Evolutionary conservation across 106 monocot genomes (phyloP), one percentile per base, ranked within the genome.

Genomic region (Allium cepa): DNA sequence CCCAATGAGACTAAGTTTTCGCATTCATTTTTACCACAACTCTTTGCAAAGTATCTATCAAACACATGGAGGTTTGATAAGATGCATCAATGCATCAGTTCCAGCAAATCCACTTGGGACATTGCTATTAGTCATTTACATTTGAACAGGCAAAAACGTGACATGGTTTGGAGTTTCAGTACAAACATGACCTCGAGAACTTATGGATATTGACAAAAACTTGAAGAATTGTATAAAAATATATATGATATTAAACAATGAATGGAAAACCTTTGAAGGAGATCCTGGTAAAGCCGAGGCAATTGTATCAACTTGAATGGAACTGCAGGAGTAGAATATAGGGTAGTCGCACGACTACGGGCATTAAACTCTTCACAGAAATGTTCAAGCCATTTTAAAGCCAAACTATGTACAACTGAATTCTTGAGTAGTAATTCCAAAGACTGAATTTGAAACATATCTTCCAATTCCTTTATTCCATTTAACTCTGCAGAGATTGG

Each of bases 221-320:
- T 22, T 22, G 22, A 22, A 22, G 22, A 22, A 22, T 22, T 22
- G 22, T 22, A 22, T 22, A 22, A 22, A 22, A 22, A 22, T 64
- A 17, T 9, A 22, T 22, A 22, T 22, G 22, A 22, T 22, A 22
- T 22, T 22, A 66, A 66, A 49, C 9, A 11, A 49, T 52, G 14
- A 15, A 28, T 51, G 18, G 56, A 72, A 72, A 49, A 96, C 96
- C 88, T 96, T 74, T 88, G 79, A 28, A 97, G 69, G 7, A 97
- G 76, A 77, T 92, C 88, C 53, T 97, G 88, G 56, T 89, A 97
- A 55, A 97, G 57, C 26, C n/a, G 63, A 53, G 96, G 96, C 55
- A 97, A 72, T 63, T 82, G 69, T 67, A 97, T 76, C 79, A 97
- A 69, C 71, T 74, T 86, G 69, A 97, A 97, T 18, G 96, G 89